These are phyloP conservation scores for Triangularia verruculosa DNA, from an alignment of 2,329 filamentous ascomycete genomes.

Conservation along the genomic window DNA sequence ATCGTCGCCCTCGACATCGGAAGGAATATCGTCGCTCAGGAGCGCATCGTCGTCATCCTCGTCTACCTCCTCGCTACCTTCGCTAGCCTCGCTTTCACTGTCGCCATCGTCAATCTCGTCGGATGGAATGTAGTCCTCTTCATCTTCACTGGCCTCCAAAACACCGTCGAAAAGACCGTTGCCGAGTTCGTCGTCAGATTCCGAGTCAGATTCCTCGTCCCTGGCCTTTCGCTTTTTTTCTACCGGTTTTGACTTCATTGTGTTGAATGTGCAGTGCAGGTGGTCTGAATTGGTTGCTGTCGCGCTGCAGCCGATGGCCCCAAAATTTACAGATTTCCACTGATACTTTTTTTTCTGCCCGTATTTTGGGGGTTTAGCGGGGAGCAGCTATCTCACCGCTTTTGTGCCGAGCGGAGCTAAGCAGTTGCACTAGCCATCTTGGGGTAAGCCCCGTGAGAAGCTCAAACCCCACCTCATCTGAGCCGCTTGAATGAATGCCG, in stretches of 20 bases:
- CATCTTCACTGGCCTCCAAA: slow-evolving; percentile 56
- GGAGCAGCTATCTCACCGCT: slow-evolving; percentile 24
- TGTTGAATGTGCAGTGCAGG: slow-evolving; percentile 21
- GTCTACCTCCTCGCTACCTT: slow-evolving; percentile 39
- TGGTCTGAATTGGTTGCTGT: slow-evolving; percentile 13
- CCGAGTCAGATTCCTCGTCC: slow-evolving; percentile 45
- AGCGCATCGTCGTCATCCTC: slow-evolving; percentile 39
- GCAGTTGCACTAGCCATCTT: slow-evolving; percentile 6
- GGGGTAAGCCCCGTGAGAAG: not conserved
- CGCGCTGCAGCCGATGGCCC: slow-evolving; percentile 8
- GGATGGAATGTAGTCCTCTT: slow-evolving; percentile 51
- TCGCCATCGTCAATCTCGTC: slow-evolving; percentile 41
- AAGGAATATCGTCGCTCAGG: slow-evolving; percentile 42
- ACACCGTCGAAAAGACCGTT: slow-evolving; percentile 55
- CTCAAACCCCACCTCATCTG: not conserved
- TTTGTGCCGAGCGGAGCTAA: slow-evolving; percentile 1
- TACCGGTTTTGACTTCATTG: slow-evolving; percentile 41
- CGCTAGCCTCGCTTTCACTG: slow-evolving; percentile 34
- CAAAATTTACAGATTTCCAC: slow-evolving; percentile 21
- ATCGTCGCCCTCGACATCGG: slow-evolving; percentile 39
- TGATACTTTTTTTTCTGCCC: slow-evolving; percentile 28
- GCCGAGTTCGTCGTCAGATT: slow-evolving; percentile 60
- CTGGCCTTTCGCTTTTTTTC: slow-evolving; percentile 65
- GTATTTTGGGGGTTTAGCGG: slow-evolving; percentile 23
- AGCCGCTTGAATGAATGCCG: not conserved